phyloP scores from a whole-genome alignment of 208 protist species.

The Herpetomonas tarakana region DNA sequence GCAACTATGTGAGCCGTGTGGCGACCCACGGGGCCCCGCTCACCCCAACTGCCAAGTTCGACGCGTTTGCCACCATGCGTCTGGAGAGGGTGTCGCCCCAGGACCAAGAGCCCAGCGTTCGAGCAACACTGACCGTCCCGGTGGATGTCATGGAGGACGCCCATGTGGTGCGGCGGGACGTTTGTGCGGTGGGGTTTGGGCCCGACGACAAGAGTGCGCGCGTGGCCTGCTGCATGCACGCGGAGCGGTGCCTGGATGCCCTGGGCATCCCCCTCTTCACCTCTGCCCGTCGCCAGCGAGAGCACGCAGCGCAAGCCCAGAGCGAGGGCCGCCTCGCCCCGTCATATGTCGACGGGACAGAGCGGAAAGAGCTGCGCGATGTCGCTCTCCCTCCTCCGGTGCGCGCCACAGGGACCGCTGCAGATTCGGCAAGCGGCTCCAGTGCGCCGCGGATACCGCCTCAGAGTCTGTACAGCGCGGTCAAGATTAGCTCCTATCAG shows the following conservation, averaged over 20 bases:
- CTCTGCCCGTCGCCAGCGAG: slow-evolving; percentile 26
- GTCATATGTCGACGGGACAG: slow-evolving; percentile 24
- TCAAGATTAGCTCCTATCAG: neutral
- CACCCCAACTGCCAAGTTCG: too few species aligned
- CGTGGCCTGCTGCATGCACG: slow-evolving; percentile 49
- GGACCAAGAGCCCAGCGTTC: neutral
- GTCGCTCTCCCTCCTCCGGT: slow-evolving; percentile 38
- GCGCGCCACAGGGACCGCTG: neutral
- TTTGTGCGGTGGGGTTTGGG: slow-evolving; percentile 36
- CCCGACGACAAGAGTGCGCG: slow-evolving; percentile 19
- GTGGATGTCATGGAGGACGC: slow-evolving; percentile 42
- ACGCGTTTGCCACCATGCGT: neutral
- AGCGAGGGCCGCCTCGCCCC: slow-evolving; percentile 51
- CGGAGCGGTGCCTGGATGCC: slow-evolving; percentile 39
- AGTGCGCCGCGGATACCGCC: too few species aligned
- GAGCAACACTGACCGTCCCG: slow-evolving; percentile 17
- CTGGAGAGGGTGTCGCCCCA: slow-evolving; percentile 5
- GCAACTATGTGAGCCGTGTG: slow-evolving; percentile 31
- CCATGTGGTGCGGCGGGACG: slow-evolving; percentile 18
- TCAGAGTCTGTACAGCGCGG: neutral
- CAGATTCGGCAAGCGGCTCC: neutral
- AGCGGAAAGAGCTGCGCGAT: slow-evolving; percentile 13
- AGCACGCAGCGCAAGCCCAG: slow-evolving; percentile 29
- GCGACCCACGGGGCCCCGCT: neutral
- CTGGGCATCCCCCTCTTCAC: slow-evolving; percentile 41